phyloP scores from a whole-genome alignment of 768 basidiomycete genomes.

The Leccinum rimulosum region DNA sequence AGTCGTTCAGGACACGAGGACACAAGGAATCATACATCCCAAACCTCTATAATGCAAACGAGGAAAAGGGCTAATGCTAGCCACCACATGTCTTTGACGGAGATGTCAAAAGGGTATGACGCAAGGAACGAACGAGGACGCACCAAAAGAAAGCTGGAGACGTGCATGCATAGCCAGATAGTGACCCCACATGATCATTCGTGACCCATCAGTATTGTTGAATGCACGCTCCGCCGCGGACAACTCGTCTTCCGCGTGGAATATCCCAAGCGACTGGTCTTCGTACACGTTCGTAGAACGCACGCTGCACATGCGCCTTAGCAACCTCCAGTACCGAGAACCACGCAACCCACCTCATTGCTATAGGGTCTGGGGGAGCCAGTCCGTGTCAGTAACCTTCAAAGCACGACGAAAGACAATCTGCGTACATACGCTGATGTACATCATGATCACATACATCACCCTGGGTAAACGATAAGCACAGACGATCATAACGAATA shows the following conservation, averaged over 20 bases:
- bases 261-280: slow-evolving; percentile 86
- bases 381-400: slow-evolving; percentile 3
- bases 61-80: slow-evolving; percentile 78
- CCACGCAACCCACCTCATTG: slow-evolving; percentile 57
- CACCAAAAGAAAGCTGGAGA: slow-evolving; percentile 88
- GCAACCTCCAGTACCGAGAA: not conserved
- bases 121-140: slow-evolving; percentile 17
- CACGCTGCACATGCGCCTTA: slow-evolving; percentile 47
- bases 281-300: slow-evolving; percentile 95
- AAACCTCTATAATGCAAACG: slow-evolving; percentile 90
- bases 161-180: slow-evolving; percentile 82
- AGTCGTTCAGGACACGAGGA: slow-evolving; percentile 3
- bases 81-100: slow-evolving; percentile 92
- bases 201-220: slow-evolving; percentile 38
- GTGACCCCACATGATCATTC: slow-evolving; percentile 68
- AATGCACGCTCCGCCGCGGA: slow-evolving; percentile 45
- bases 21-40: slow-evolving; percentile 11
- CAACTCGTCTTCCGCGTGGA: slow-evolving; percentile 49
- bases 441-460: slow-evolving; percentile 93
- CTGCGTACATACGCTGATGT: slow-evolving; percentile 73
- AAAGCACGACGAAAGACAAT: not conserved
- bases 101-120: not conserved
- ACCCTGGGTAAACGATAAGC: slow-evolving; percentile 46
- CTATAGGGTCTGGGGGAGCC: slow-evolving; percentile 61
- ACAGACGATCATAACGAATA: not conserved